A percentile compares a stretch with the other conserved stretches of the same genome.
These are phyloP conservation scores for Abelmoschus esculentus DNA, from an alignment of 345 rosid species.

Conservation along the genomic window DNA sequence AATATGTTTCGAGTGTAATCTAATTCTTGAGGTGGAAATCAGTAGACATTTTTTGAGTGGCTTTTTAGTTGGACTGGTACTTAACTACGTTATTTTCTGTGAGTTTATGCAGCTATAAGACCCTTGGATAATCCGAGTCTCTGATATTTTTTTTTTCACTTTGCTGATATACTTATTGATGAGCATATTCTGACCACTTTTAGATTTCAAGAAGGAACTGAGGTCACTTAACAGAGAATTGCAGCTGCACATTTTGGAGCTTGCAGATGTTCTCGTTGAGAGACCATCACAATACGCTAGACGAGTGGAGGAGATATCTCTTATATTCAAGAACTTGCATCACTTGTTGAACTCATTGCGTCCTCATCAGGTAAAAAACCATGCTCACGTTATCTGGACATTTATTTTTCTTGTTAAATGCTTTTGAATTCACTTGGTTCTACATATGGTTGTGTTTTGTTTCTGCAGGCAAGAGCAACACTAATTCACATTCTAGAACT, in stretches of 20 bases:
- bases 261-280: constrained; percentile 91
- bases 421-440: background rate
- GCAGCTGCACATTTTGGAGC: constrained; percentile 84
- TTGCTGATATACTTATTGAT: background rate
- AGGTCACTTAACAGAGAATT: constrained; percentile 71
- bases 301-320: constrained; percentile 83
- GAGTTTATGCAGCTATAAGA: background rate
- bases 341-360: constrained; percentile 92
- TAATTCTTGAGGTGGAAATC: background rate
- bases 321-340: constrained; percentile 87
- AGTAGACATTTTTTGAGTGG: background rate
- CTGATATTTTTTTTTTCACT: background rate
- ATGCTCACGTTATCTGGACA: background rate
- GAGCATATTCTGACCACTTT: background rate
- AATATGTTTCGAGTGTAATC: background rate
- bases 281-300: constrained; percentile 95
- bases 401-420: background rate
- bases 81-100: too few species aligned
- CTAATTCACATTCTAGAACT: constrained; percentile 82
- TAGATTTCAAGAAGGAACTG: constrained; percentile 85
- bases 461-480: constrained; percentile 78
- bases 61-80: background rate
- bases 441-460: constrained; percentile 9
- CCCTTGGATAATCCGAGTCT: background rate
- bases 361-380: constrained; percentile 66